Conservation (phyloP, 2,329 filamentous ascomycete species). For the Clonostachys solani region DNA sequence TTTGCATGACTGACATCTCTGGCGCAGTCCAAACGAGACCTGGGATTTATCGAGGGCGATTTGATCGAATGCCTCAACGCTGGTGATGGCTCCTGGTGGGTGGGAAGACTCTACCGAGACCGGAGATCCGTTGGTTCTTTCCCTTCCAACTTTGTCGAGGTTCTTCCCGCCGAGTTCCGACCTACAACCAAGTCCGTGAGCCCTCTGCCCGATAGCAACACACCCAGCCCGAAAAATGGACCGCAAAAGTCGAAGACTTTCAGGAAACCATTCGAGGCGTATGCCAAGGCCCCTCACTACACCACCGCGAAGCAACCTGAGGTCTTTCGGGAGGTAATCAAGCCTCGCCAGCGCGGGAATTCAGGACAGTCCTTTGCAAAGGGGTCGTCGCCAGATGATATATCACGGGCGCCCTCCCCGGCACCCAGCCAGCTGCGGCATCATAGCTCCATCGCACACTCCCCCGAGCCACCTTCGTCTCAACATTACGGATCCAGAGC, state of each 20-base stretch:
- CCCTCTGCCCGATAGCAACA: conserved; percentile 52
- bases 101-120: conserved; percentile 84
- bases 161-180: conserved; percentile 80
- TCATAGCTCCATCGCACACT: conserved; percentile 14
- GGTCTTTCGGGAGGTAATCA: conserved; percentile 42
- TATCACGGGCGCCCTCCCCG: conserved; percentile 15
- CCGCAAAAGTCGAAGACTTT: conserved; percentile 60
- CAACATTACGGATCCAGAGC: conserved; percentile 22
- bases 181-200: conserved; percentile 63
- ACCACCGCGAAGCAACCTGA: conserved; percentile 58
- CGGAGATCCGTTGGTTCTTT: conserved; percentile 88
- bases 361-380: conserved; percentile 29
- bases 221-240: conserved; percentile 48
- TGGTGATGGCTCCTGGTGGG: conserved; percentile 98
- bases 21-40: conserved; percentile 75
- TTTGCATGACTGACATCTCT: not conserved
- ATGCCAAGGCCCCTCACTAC: conserved; percentile 62
- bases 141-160: conserved; percentile 94
- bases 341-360: conserved; percentile 29
- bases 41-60: conserved; percentile 96
- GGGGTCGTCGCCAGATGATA: conserved; percentile 12
- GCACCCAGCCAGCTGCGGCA: conserved; percentile 10
- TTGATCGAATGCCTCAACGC: conserved; percentile 97
- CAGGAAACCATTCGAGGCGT: conserved; percentile 64
- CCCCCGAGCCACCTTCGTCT: conserved; percentile 18